Conservation (phyloP, 2,329 filamentous ascomycete species). For the Ophiostoma piceae region DNA sequence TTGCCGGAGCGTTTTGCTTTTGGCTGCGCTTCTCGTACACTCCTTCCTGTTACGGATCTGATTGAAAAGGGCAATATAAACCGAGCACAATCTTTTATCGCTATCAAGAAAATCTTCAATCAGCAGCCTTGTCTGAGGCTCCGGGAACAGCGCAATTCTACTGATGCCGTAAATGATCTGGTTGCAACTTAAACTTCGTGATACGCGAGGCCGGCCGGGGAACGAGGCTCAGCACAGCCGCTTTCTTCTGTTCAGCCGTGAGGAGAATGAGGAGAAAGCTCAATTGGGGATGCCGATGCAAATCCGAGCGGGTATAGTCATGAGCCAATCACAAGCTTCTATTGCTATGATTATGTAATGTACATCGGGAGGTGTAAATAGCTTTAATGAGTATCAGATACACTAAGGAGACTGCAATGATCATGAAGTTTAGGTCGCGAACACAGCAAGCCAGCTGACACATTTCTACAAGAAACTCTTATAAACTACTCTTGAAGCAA, state of each 20-base stretch:
- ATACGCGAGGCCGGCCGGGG: background rate
- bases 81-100: background rate
- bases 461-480: background rate
- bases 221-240: slow-evolving; percentile 8
- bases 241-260: background rate
- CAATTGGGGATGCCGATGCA: slow-evolving; percentile 27
- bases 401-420: too few species aligned
- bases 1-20: background rate
- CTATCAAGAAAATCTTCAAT: background rate
- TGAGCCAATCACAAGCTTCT: background rate
- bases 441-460: too few species aligned
- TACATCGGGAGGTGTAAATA: fast-evolving
- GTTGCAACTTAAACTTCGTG: background rate
- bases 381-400: too few species aligned
- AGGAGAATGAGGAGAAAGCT: slow-evolving; percentile 4
- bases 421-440: too few species aligned
- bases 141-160: background rate
- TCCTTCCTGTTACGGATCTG: background rate
- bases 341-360: background rate
- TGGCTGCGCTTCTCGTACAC: background rate
- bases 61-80: background rate
- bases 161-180: background rate
- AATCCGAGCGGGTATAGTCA: slow-evolving; percentile 25
- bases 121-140: background rate
- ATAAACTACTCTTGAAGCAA: background rate